phyloP scores from a whole-genome alignment of 257 asterid species.

The Cordia subcordata region DNA sequence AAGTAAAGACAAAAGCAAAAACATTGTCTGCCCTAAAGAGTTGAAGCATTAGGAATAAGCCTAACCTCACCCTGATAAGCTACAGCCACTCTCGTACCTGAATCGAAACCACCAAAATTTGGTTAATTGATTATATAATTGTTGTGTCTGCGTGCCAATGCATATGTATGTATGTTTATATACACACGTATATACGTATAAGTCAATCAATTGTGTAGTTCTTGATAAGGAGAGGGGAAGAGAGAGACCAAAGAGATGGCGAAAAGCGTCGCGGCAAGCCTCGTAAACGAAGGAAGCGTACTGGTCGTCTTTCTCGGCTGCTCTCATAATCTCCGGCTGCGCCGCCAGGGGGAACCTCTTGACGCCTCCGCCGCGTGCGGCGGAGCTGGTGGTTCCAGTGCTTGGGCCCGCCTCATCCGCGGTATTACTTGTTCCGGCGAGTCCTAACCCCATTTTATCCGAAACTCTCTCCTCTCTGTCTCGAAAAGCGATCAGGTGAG shows the following conservation, averaged over 20 bases:
- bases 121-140: too few relatives aligned
- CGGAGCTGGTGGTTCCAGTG: conserved; percentile 11
- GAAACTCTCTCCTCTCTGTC: too few relatives aligned
- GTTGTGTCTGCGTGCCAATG: too few relatives aligned
- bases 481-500: too few relatives aligned
- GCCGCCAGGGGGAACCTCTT: conserved; percentile 74
- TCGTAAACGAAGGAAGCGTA: conserved; percentile 92
- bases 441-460: not conserved
- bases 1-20: not conserved
- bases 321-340: conserved; percentile 97
- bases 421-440: conserved; percentile 23
- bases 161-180: too few relatives aligned
- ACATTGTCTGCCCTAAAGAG: not conserved
- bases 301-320: conserved; percentile 98
- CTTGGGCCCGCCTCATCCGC: conserved; percentile 40
- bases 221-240: not conserved
- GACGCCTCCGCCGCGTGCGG: conserved; percentile 23
- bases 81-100: conserved; percentile 90
- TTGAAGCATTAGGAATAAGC: not conserved
- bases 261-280: conserved; percentile 98
- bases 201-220: too few relatives aligned
- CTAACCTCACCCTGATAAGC: conserved; percentile 91
- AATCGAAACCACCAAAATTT: not conserved
- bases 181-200: too few relatives aligned
- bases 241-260: conserved; percentile 78